Base-by-base conservation (phyloP, 805 yeast species). In the Yamadazyma sp. region DNA sequence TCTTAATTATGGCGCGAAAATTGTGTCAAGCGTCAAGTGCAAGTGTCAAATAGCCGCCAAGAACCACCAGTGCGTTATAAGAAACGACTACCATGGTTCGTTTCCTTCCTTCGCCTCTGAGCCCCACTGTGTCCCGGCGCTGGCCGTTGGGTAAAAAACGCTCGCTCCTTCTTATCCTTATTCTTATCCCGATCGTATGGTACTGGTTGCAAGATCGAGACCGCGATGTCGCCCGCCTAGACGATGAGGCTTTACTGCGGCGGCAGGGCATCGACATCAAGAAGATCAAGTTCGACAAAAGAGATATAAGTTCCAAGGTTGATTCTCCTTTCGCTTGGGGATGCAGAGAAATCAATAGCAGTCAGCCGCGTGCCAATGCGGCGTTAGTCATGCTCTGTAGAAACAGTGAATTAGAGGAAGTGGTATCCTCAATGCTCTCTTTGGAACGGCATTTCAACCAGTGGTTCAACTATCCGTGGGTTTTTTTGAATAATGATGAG, bases 391-490 rank as follows among this genome's bases (percentile, higher is more conserved):
- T 90, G 56, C 63, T 91, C 34, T 88, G 95, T 0, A 67, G 96
- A 44, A 89, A 91, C 55, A 65, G 76, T 3, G 98, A 91, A 53
- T 42, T 88, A 1, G 73, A 77, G 3, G 95, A 85, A n/a, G 95
- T 88, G 1, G 52, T 84, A 2, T 68, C 73, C 39, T 80, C 93
- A 2, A 79, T 91, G 73, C 60, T 67, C 20, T 79, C 90, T 3
- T 54, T 93, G 38, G 98, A 91, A 57, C 70, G 86, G 17, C 95
- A 84, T 56, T 91, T 90, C 65, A 91, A 91, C 57, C 90, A 90
- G 51, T 88, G 96, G 95, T 93, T 73, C 59, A 76, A 84, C 48
- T 93, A 93, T 56, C 97, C 96, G 0, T 93, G 95, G 82, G 82
- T 87, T 1, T 87, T 93, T 50, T 60, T 93, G 13, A 91, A 90